Base-by-base conservation (phyloP, 768 basidiomycete species). In the Boletellus ananas region DNA sequence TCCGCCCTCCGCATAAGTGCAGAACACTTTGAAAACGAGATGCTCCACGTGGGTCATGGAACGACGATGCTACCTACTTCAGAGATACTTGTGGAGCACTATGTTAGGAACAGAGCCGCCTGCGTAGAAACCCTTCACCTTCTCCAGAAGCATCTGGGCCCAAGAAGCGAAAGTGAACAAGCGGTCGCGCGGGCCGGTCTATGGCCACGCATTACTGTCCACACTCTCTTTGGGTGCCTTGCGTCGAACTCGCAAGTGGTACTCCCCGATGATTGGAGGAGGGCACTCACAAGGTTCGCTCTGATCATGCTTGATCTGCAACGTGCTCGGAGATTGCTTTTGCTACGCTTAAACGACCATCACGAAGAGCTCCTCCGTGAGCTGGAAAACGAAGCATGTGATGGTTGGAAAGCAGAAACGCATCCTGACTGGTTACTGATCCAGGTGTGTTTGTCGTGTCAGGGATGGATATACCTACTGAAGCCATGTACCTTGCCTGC, bases 381-480 rank as follows among this genome's bases (percentile, higher is more conserved):
- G 25, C 25, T 27, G 25, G 4, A 27, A 8, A 27, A 27, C 8
- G 25, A 27, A 8, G 25, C 4, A 27, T 27, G 25, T 8, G 8
- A 8, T 27, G 25, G 25, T 8, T 27, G 25, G 25, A 27, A 27
- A 4, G 25, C 25, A 4, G 25, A 27, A 27, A 8, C 4, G 8
- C 25, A 27, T 27, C 25, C 25, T 4, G 25, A 27, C 25, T 27
- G 25, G 25, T 4, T 27, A 27, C 25, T 27, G 25, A 27, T 77
- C 10, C 76, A 78, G 64, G 71, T 74, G 10, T 31, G 43, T 45
- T 21, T 45, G n/a, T 1, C 27, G 8, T 7, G 9, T 21, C 6
- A 6, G 6, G 14, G 9, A 8, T 4, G 3, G 1, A 23, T 8
- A 7, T 20, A 9, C 14, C 7, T 16, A 13, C 18, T 44, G 13